A percentile compares a stretch with the other conserved stretches of the same genome.
Evolutionary conservation across 108 stramenopile genomes (phyloP).

Genomic region (Nitzschia sp.): DNA sequence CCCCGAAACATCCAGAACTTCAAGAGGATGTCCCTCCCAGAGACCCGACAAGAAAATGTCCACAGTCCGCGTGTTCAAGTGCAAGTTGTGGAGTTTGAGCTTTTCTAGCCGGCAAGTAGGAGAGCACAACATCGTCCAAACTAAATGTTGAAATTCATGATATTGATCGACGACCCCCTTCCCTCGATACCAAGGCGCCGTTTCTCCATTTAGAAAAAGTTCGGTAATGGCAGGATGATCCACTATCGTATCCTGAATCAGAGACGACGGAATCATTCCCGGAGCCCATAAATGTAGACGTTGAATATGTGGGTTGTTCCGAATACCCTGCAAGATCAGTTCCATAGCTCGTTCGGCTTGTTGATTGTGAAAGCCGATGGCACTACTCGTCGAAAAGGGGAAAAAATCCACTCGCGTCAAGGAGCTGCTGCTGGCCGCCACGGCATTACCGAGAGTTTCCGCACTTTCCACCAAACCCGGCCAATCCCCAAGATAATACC

Average conservation of each 20-base stretch:
- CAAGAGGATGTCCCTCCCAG: background rate
- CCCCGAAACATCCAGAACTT: background rate
- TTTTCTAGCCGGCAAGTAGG: background rate
- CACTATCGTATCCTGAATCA: background rate
- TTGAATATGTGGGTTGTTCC: background rate
- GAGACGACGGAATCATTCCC: background rate
- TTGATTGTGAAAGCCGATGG: background rate
- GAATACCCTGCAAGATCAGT: background rate
- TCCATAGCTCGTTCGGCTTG: background rate
- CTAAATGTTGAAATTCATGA: background rate
- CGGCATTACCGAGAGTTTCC: background rate
- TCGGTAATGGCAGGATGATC: background rate
- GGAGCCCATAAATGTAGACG: background rate
- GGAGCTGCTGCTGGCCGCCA: background rate
- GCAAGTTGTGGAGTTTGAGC: background rate
- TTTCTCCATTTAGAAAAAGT: background rate
- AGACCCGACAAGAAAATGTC: background rate
- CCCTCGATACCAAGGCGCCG: background rate
- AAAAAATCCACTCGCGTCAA: background rate
- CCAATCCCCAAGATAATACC: background rate
- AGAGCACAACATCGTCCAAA: background rate
- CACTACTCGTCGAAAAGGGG: background rate
- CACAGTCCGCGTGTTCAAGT: background rate
- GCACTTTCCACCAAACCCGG: background rate
- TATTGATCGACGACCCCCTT: background rate